Evolutionary conservation across 805 yeast genomes (phyloP).

Genomic region (Wickerhamiella spandovensis): DNA sequence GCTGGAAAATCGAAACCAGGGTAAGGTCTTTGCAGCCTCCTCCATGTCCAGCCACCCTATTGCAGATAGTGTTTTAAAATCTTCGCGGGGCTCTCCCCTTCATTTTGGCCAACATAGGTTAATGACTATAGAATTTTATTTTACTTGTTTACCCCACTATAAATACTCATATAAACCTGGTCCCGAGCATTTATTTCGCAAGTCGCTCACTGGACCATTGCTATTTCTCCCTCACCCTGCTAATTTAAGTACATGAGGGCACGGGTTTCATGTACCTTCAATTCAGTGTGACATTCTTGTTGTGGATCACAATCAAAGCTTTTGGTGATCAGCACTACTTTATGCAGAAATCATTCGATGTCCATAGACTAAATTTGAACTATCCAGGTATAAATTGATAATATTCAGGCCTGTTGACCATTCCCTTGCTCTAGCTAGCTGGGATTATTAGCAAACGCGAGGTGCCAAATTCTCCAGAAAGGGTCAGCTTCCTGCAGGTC

Average conservation of each 20-base stretch:
- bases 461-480: neutral
- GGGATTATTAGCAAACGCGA: neutral
- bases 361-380: neutral
- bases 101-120: no score
- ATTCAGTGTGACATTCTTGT: neutral
- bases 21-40: neutral
- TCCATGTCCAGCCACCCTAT: neutral
- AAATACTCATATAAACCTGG: no score
- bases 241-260: neutral
- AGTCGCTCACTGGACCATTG: neutral
- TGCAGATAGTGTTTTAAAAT: neutral
- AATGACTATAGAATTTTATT: no score
- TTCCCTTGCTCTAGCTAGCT: neutral
- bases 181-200: no score
- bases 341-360: neutral
- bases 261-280: neutral
- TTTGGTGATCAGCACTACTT: neutral
- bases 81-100: no score
- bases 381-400: no score
- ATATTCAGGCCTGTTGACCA: neutral
- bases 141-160: no score
- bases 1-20: neutral
- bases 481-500: neutral
- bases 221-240: neutral
- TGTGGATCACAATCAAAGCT: neutral